Evolutionary conservation across 192 early-diverging fungal genomes (phyloP).

Genomic region (Backusella morwellensis): DNA sequence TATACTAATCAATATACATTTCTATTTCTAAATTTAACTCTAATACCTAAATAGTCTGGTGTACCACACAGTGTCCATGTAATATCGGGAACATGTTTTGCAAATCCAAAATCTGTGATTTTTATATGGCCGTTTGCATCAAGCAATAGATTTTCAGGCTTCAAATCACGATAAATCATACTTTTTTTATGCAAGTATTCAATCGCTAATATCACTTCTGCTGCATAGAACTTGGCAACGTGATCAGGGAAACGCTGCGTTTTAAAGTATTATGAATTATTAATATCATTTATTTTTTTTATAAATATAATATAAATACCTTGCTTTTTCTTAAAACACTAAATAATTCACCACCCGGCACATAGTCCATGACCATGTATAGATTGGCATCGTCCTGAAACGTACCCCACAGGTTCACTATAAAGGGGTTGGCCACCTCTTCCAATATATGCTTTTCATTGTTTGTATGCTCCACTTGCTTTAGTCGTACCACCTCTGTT

Average conservation of each 20-base stretch:
- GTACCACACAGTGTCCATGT: conserved; percentile 86
- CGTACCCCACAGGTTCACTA: conserved; percentile 88
- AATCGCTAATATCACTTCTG: conserved; percentile 69
- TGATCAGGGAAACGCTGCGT: conserved; percentile 64
- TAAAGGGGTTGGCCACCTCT: conserved; percentile 78
- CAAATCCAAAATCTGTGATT: conserved; percentile 85
- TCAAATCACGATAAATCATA: conserved; percentile 78
- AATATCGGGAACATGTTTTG: conserved; percentile 73
- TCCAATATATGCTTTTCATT: conserved; percentile 96
- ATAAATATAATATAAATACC: conserved; percentile 41
- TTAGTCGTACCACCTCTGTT: conserved; percentile 88
- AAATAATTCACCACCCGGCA: conserved; percentile 92
- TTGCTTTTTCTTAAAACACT: conserved; percentile 73
- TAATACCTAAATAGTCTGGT: conserved; percentile 59
- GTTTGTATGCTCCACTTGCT: conserved; percentile 97
- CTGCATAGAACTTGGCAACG: conserved; percentile 71
- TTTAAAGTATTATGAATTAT: background rate
- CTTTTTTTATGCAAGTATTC: conserved; percentile 75
- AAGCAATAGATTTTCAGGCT: conserved; percentile 77
- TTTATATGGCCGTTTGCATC: conserved; percentile 78
- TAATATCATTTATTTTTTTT: conserved; percentile 3
- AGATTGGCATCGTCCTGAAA: conserved; percentile 92
- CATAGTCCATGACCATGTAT: conserved; percentile 96
- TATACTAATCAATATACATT: background rate
- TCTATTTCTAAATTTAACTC: background rate